Percentiles rank a stretch among this genome's conserved stretches.
Conservation (phyloP, 805 yeast species). For the Candida multigemmis region DNA sequence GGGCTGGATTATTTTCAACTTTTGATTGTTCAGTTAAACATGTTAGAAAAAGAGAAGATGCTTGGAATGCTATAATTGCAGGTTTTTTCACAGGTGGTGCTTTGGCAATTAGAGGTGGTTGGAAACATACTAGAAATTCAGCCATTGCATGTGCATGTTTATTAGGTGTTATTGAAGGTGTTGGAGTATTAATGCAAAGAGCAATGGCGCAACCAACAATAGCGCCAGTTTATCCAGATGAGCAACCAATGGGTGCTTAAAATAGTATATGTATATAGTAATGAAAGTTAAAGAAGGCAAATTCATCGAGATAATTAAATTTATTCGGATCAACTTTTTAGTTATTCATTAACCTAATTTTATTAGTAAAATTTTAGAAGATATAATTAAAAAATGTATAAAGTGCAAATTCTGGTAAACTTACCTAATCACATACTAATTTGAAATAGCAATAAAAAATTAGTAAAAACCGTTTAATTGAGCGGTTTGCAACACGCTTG, state of each 20-base stretch:
- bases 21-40: conserved; percentile 95
- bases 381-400: no score
- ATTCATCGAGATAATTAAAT: no score
- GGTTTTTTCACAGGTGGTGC: conserved; percentile 99
- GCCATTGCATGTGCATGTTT: conserved; percentile 97
- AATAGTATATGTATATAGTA: no score
- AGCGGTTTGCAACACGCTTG: no score
- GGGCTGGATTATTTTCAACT: conserved; percentile 98
- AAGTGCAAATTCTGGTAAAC: no score
- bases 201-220: conserved; percentile 65
- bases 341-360: no score
- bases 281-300: no score
- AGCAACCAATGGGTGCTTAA: conserved; percentile 29
- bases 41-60: conserved; percentile 94
- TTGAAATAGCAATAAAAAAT: no score
- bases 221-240: conserved; percentile 39
- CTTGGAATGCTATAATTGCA: conserved; percentile 96
- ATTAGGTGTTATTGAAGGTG: conserved; percentile 96
- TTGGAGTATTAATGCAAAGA: conserved; percentile 92
- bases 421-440: no score
- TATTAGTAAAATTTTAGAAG: no score
- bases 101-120: conserved; percentile 96
- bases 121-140: conserved; percentile 92
- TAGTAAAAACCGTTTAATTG: no score
- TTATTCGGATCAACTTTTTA: no score